Evolutionary conservation across 352 stramenopile species (phyloP), one percentile per base, ranked within the genome.

Genomic region (Phytophthora brassicae): DNA sequence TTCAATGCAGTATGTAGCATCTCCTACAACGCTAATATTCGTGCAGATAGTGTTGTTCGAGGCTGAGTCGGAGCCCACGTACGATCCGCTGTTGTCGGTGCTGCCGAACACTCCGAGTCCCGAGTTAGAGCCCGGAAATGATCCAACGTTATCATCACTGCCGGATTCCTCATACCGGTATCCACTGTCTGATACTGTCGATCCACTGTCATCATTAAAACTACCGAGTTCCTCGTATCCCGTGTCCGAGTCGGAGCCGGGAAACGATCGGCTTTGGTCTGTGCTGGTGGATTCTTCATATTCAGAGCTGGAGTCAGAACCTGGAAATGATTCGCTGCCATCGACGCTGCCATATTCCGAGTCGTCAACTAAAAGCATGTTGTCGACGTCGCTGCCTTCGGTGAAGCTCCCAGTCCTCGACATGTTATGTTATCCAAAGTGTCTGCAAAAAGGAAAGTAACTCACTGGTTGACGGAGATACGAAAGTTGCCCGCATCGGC

Each of bases 1-100:
- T 41, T 60, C 38, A 26, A 83, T 56, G 46, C 70, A 75, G 49
- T 75, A 83, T 0, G 69, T 79, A 20, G 74, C 76, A 55, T 83
- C 76, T 8, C 44, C 54, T 35, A 63, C 60, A 19, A 84, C 66
- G 28, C 67, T 77, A 6, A 82, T 63, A 6, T 81, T 42, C 0
- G 46, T 78, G 60, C 72, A 84, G 2, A 63, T 53, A 12, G 44
- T 12, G n/a, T 24, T 50, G 31, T 13, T 53, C 31, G 39, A 41
- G 14, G 9, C 36, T 2, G 59, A 66, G 31, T 14, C 48, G 39
- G 39, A 41, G 38, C 14, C 44, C 8, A 46, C 55, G 23, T 7
- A 46, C n/a, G 49, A 56, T 17, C 9, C 49, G 14, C 36, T 43
- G n/a, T 43, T n/a, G 7, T 43, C 14, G 16, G 22, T 14, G 22